phyloP scores from a whole-genome alignment of 2,329 filamentous ascomycete genomes.

The Fusarium musae region DNA sequence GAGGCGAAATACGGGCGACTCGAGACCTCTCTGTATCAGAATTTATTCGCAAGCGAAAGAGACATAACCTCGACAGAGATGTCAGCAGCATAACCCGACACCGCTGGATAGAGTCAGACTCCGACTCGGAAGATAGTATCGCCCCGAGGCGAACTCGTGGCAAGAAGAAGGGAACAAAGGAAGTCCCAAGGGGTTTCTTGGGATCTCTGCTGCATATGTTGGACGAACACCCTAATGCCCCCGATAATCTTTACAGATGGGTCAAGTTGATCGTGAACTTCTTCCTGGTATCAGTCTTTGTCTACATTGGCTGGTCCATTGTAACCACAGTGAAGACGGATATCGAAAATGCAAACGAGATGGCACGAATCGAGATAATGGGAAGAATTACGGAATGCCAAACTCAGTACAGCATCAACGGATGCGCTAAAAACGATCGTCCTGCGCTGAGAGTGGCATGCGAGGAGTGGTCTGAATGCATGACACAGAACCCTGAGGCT shows the following conservation, averaged over 20 bases:
- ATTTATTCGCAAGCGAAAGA: conserved; percentile 65
- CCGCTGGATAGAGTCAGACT: conserved; percentile 59
- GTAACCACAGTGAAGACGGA: conserved; percentile 78
- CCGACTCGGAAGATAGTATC: conserved; percentile 59
- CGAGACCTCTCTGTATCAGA: conserved; percentile 53
- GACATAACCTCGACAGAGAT: conserved; percentile 62
- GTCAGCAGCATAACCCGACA: conserved; percentile 62
- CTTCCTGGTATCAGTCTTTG: conserved; percentile 63
- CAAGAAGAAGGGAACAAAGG: conserved; percentile 38
- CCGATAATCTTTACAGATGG: conserved; percentile 69
- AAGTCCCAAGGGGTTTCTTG: conserved; percentile 45
- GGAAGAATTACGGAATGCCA: conserved; percentile 79
- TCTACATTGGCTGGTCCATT: conserved; percentile 76
- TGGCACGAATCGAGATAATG: conserved; percentile 74
- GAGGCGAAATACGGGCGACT: conserved; percentile 70
- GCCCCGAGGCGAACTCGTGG: conserved; percentile 36
- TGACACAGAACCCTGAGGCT: conserved; percentile 82
- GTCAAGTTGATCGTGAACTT: conserved; percentile 72
- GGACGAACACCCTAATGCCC: conserved; percentile 68
- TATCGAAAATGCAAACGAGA: conserved; percentile 76
- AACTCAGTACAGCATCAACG: conserved; percentile 79
- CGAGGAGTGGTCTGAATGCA: conserved; percentile 85
- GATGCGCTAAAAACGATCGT: conserved; percentile 72
- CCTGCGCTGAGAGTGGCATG: conserved; percentile 81
- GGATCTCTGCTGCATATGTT: conserved; percentile 62